Evolutionary conservation across 805 yeast species (phyloP).

Genomic region (Candida khao-thaluensis): DNA sequence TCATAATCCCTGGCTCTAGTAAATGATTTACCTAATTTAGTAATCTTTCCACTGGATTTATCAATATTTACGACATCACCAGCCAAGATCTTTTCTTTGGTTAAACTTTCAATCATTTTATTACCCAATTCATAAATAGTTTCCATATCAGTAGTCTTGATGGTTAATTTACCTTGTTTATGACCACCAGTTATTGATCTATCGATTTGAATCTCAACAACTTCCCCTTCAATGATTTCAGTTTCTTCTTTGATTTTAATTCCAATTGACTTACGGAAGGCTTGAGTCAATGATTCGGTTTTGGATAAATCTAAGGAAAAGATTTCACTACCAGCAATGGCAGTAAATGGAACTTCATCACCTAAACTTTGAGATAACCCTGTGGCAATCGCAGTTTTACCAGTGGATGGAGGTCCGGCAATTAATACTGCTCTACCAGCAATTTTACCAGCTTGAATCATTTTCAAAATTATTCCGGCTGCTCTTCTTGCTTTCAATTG

Average conservation of each 20-base stretch:
- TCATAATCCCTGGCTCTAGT: constrained; percentile 97
- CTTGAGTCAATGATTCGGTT: constrained; percentile 95
- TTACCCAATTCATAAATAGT: constrained; percentile 93
- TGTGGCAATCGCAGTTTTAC: constrained; percentile 98
- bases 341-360: constrained; percentile 87
- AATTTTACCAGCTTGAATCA: constrained; percentile 91
- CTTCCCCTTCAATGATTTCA: constrained; percentile 98
- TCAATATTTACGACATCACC: constrained; percentile 97
- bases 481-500: constrained; percentile 94
- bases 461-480: constrained; percentile 88
- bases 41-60: constrained; percentile 90
- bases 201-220: constrained; percentile 93
- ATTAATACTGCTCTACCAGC: constrained; percentile 95
- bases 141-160: constrained; percentile 97
- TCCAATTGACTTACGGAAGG: constrained; percentile 94
- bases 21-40: constrained; percentile 93
- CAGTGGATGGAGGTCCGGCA: constrained; percentile 99
- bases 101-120: constrained; percentile 90
- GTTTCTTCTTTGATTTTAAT: constrained; percentile 94
- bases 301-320: constrained; percentile 89
- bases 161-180: constrained; percentile 96
- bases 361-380: constrained; percentile 79
- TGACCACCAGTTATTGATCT: constrained; percentile 95
- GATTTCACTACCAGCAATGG: constrained; percentile 91
- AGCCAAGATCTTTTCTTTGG: constrained; percentile 92